Base-by-base conservation (phyloP, 1,284 basidiomycete species). In the Caloboletus inedulis region DNA sequence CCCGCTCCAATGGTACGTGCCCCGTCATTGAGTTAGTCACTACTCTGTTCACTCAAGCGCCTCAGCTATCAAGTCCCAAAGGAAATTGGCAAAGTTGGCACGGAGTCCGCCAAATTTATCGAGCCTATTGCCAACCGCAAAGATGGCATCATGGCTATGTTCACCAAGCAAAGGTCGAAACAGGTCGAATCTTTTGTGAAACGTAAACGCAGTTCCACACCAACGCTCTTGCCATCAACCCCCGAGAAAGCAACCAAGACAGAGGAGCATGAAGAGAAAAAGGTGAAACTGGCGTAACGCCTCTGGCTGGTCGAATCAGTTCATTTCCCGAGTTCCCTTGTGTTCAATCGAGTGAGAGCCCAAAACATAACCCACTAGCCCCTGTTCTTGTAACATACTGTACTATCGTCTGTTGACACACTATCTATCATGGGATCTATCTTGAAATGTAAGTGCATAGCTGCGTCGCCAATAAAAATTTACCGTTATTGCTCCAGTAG, bases 71-170 rank as follows among this genome's bases (percentile, higher is more conserved):
- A 84, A 51, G 95, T 98, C 1, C 90, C 92, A 0, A 83, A 82
- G 55, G 94, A 97, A 74, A 87, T 98, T 0, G 94, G 94, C 1
- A 96, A 90, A 72, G 88, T 97, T 3, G 91, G 93, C 7, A 84
- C 77, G 3, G 89, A 96, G 62, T 91, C 90, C 7, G 72, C 86
- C 1, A 81, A 83, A 2, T 96, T 92, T 67, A 85, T 98, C 44
- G 77, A 91, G 59, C 94, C 94, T 0, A 72, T 97, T 18, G 74
- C 82, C 5, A 74, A 81, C 51, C 78, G 94, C 33, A 91, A 89
- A 62, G 94, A 96, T 62, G 93, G 93, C 3, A 93, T 98, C 56
- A 79, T 87, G 65, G 88, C 89, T 7, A 89, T 96, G 82, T 97
- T 94, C 63, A 78, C 81, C 7, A 89, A 85, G 62, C 87, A 87